These are phyloP conservation scores for Thozetella sp. DNA, from an alignment of 495 filamentous ascomycete species.

Conservation along the genomic window DNA sequence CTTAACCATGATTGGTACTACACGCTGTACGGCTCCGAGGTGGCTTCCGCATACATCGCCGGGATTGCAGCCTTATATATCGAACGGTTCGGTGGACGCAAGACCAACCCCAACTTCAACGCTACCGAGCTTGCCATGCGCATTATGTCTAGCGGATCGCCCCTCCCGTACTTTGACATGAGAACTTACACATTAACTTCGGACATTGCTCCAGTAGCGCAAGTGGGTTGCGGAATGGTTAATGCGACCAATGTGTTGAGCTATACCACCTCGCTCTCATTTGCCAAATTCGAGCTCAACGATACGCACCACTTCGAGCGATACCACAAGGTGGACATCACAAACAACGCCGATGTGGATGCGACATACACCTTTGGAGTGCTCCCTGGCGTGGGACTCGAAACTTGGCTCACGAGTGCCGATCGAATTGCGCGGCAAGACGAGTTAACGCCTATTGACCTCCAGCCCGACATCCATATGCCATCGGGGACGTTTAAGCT, in stretches of 20 bases:
- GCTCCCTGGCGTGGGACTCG: constrained; percentile 14
- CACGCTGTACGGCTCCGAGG: neutral
- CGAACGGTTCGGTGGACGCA: constrained; percentile 28
- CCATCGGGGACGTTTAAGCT: neutral
- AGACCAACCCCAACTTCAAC: constrained; percentile 29
- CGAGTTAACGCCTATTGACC: neutral
- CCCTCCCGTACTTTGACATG: constrained; percentile 40
- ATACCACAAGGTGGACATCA: constrained; percentile 34
- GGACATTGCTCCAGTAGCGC: constrained; percentile 12
- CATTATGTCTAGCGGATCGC: constrained; percentile 37
- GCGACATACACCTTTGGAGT: constrained; percentile 34
- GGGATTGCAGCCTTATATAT: constrained; percentile 47
- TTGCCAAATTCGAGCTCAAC: constrained; percentile 41
- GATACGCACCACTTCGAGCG: constrained; percentile 38
- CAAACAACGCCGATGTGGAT: constrained; percentile 34
- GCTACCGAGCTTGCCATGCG: constrained; percentile 34
- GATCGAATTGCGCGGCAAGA: neutral
- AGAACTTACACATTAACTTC: constrained; percentile 33
- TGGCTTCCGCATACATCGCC: neutral
- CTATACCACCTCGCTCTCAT: constrained; percentile 33
- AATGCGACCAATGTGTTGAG: constrained; percentile 42
- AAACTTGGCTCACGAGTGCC: neutral
- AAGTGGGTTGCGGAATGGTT: constrained; percentile 48
- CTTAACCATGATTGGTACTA: neutral
- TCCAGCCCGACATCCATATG: neutral